Evolutionary conservation across 768 basidiomycete genomes (phyloP).

Genomic region (Lactarius vividus): DNA sequence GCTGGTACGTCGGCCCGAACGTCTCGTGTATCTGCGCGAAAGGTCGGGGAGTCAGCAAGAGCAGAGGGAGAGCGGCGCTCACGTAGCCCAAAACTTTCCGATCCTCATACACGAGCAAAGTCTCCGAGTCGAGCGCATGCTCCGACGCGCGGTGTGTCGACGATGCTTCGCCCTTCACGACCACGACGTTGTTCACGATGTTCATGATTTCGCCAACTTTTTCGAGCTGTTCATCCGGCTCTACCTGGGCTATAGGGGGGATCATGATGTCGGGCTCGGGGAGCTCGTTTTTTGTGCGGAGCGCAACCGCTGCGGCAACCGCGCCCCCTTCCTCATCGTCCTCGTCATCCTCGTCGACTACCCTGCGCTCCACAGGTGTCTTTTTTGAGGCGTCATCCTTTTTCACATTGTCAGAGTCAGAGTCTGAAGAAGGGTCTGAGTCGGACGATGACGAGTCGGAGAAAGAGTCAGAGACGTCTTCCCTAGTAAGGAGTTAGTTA

Average conservation of each 20-base stretch:
- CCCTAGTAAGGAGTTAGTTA: slow-evolving; percentile 2
- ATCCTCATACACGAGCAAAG: slow-evolving; percentile 87
- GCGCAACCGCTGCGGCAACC: slow-evolving; percentile 38
- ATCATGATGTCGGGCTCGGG: slow-evolving; percentile 54
- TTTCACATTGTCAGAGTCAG: slow-evolving; percentile 34
- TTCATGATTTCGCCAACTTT: slow-evolving; percentile 76
- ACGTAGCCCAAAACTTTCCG: slow-evolving; percentile 89
- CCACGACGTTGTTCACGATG: slow-evolving; percentile 68
- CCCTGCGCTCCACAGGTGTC: neutral
- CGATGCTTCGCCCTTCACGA: slow-evolving; percentile 61
- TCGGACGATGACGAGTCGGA: slow-evolving; percentile 37
- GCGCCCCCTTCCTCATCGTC: slow-evolving; percentile 61
- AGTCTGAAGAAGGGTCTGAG: slow-evolving; percentile 39
- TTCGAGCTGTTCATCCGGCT: slow-evolving; percentile 62
- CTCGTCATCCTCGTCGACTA: slow-evolving; percentile 27
- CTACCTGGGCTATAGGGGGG: slow-evolving; percentile 65
- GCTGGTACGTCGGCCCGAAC: slow-evolving; percentile 89
- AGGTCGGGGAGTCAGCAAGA: slow-evolving; percentile 20
- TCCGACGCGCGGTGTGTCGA: slow-evolving; percentile 48
- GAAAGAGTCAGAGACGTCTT: slow-evolving; percentile 34
- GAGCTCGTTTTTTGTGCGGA: slow-evolving; percentile 71
- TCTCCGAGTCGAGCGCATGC: slow-evolving; percentile 81
- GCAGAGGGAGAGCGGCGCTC: slow-evolving; percentile 35
- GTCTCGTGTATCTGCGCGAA: slow-evolving; percentile 80
- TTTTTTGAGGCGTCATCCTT: neutral